Evolutionary conservation across 2,329 filamentous ascomycete species (phyloP), one percentile per base, ranked within the genome.

Genomic region (Arthrobotrys entomopaga): DNA sequence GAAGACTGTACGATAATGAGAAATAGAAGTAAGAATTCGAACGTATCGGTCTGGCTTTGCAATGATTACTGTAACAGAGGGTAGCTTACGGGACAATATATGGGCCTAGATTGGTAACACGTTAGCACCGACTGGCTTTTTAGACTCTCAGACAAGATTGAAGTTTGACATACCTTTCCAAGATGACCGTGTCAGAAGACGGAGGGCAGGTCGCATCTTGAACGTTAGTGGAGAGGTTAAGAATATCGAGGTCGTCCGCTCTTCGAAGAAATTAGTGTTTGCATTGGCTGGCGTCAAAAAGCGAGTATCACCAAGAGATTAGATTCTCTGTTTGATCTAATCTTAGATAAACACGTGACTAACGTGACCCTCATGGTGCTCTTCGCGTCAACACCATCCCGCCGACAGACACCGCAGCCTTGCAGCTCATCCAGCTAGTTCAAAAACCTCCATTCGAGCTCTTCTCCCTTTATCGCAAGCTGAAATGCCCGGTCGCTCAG

Each of bases 171-270:
- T 82, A 93, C 92, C 92, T 86, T 96, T 96, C 92, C 92, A 96
- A 80, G 93, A 89, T 57, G 92, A 95, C 78, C 92, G 89, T 83
- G 88, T 89, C 42, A 91, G 81, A 16, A 91, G 85, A 79, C 84
- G 85, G 80, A 88, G 85, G 78, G 90, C 91, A 76, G 89, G 86
- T 81, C 89, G 86, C 90, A 93, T 93, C 61, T 65, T 73, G 60
- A 65, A 50, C 22, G 78, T 80, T 83, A 76, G 24, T 50, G 46
- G 65, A 10, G 19, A 3, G 42, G 40, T 52, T 13, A 22, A 52
- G 8, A 13, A 42, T 5, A 6, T 13, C 7, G 49, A 43, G 40
- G 50, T 42, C 26, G 49, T 63, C 48, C 29, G 34, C 19, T 42
- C n/a, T 10, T 13, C 20, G 40, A 7, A 16, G 16, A 2, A 34